These are phyloP conservation scores for Escallonia rubra DNA, from an alignment of 129 eudicot genomes.

Conservation along the genomic window DNA sequence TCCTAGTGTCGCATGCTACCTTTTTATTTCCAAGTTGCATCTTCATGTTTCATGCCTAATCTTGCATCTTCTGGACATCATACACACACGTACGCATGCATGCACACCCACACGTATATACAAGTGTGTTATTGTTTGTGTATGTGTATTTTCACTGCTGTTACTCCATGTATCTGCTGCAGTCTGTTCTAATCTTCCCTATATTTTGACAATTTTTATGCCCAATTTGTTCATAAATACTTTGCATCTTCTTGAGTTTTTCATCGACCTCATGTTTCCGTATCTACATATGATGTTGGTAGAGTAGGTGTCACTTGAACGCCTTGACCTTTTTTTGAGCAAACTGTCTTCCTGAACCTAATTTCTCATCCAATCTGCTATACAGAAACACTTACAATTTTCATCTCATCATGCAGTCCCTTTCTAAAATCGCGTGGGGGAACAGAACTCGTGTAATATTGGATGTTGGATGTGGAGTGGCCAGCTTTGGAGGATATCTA, in stretches of 20 bases:
- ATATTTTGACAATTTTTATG: neutral
- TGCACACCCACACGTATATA: too few species aligned
- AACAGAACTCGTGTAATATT: constrained; percentile 72
- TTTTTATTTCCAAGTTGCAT: neutral
- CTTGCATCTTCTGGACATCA: neutral
- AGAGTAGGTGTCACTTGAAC: too few species aligned
- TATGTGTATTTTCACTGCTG: neutral
- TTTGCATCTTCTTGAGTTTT: neutral
- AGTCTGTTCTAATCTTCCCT: neutral
- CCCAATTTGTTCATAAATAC: neutral
- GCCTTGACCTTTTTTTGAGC: too few species aligned
- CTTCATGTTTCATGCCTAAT: too few species aligned
- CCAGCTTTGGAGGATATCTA: constrained; percentile 86
- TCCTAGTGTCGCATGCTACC: neutral
- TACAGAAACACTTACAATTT: neutral
- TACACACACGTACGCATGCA: too few species aligned
- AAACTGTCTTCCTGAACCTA: too few species aligned
- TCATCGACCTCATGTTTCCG: too few species aligned
- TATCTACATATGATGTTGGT: too few species aligned
- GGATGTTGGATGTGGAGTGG: constrained; percentile 98
- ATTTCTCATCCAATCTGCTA: neutral
- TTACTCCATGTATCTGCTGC: neutral
- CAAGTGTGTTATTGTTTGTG: too few species aligned
- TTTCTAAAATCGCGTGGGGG: constrained; percentile 74
- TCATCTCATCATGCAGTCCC: constrained; percentile 30